Evolutionary conservation across 1,139 yeast species (phyloP).

Genomic region (Pichia sp.): DNA sequence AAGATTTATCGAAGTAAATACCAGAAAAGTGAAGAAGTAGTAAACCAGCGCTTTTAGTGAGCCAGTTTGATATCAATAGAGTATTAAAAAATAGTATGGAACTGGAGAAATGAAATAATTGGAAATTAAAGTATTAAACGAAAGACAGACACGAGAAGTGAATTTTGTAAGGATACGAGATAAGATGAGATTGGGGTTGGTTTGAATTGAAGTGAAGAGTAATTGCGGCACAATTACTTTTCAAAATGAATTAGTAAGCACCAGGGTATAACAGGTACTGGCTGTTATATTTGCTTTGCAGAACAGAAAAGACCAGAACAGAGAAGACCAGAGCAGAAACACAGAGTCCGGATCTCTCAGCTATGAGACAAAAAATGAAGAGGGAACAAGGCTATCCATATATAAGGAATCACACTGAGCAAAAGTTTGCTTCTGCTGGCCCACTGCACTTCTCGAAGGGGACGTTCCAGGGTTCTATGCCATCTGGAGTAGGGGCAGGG

Average conservation of each 20-base stretch:
- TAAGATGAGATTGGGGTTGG: background rate
- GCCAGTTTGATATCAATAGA: background rate
- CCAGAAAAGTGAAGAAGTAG: background rate
- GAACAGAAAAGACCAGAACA: background rate
- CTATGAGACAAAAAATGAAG: background rate
- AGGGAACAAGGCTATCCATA: background rate
- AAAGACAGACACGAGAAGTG: background rate
- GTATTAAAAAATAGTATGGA: background rate
- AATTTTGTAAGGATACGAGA: background rate
- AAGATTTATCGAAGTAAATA: background rate
- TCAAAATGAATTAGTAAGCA: background rate
- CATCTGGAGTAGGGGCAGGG: background rate
- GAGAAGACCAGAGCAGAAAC: background rate
- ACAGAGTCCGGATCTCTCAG: background rate
- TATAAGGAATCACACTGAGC: background rate
- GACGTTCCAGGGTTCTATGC: background rate
- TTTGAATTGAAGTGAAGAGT: background rate
- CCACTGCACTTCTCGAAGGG: background rate
- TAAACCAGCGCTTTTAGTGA: background rate
- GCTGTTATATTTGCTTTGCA: background rate
- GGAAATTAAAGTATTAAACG: background rate
- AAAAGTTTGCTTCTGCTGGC: background rate
- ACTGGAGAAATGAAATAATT: background rate
- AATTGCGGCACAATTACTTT: background rate
- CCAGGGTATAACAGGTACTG: background rate